Evolutionary conservation across 2,329 filamentous ascomycete genomes (phyloP).

Genomic region (Claviceps humidiphila): DNA sequence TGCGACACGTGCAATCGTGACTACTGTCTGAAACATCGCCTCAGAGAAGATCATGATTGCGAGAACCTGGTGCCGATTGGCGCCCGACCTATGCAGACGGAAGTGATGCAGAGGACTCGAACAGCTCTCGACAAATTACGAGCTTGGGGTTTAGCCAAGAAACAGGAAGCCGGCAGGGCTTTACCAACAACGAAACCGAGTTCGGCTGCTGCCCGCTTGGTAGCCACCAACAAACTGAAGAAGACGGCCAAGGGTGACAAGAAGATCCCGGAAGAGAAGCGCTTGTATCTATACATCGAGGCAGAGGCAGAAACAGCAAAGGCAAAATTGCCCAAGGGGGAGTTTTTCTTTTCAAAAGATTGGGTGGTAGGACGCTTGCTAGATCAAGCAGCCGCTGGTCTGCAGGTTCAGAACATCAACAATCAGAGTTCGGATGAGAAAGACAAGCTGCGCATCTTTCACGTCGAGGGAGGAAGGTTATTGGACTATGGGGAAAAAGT

Average conservation of each 20-base stretch:
- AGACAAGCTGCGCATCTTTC: conserved; percentile 74
- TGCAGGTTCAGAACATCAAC: conserved; percentile 76
- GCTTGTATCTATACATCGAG: conserved; percentile 84
- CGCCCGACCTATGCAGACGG: conserved; percentile 30
- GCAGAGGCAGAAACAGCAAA: conserved; percentile 77
- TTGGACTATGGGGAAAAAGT: conserved; percentile 83
- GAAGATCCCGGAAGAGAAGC: conserved; percentile 65
- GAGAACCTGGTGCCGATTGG: conserved; percentile 52
- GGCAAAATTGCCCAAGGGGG: conserved; percentile 67
- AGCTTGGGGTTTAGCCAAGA: conserved; percentile 68
- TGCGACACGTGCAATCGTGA: conserved; percentile 58
- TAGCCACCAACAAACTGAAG: conserved; percentile 68
- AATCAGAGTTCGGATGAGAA: conserved; percentile 65
- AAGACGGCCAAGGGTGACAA: conserved; percentile 81
- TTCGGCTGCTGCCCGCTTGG: conserved; percentile 48
- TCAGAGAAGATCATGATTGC: conserved; percentile 76
- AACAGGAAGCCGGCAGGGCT: conserved; percentile 42
- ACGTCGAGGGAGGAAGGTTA: conserved; percentile 78
- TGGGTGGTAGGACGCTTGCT: conserved; percentile 83
- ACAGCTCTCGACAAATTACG: conserved; percentile 66
- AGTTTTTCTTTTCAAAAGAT: conserved; percentile 68
- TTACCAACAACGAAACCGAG: conserved; percentile 52
- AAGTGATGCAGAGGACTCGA: conserved; percentile 48
- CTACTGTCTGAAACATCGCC: conserved; percentile 67
- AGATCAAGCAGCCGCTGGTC: conserved; percentile 60